phyloP scores from a whole-genome alignment of 768 basidiomycete species.

The Phylloporus sp. region DNA sequence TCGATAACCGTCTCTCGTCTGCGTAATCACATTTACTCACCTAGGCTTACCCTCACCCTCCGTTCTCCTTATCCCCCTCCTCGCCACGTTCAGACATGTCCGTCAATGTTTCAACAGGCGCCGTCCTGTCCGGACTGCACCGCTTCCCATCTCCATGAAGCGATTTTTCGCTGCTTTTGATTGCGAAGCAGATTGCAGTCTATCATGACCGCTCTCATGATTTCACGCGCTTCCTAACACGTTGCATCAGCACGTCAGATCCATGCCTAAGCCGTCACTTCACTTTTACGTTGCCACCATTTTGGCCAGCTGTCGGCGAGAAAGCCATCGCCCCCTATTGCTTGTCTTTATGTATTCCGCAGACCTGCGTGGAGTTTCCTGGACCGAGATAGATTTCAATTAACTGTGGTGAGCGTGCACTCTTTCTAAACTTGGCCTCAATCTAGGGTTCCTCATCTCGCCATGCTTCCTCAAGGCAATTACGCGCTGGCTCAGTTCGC shows the following conservation, averaged over 20 bases:
- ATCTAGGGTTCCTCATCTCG: conserved; percentile 28
- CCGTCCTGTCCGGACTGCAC: conserved; percentile 17
- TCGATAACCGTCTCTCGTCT: conserved; percentile 15
- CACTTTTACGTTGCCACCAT: conserved; percentile 31
- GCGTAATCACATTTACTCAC: conserved; percentile 17
- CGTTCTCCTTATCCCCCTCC: conserved; percentile 6
- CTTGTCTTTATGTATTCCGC: conserved; percentile 36
- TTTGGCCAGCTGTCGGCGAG: conserved; percentile 19
- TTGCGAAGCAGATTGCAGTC: conserved; percentile 29
- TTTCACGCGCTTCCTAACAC: conserved; percentile 35
- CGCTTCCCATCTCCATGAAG: conserved; percentile 15
- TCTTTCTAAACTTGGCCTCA: conserved; percentile 19
- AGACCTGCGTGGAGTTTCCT: conserved; percentile 33
- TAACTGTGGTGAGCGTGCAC: conserved; percentile 23
- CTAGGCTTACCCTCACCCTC: conserved; percentile 13
- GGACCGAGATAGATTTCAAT: conserved; percentile 34
- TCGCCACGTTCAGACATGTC: conserved; percentile 6
- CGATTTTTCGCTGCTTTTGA: conserved; percentile 21
- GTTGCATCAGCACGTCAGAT: conserved; percentile 35
- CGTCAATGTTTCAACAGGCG: conserved; percentile 7
- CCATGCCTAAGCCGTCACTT: conserved; percentile 28
- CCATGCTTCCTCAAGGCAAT: conserved; percentile 33
- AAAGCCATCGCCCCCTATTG: conserved; percentile 30
- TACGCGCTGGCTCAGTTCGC: conserved; percentile 37
- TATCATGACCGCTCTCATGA: conserved; percentile 31